Conservation (phyloP, 495 filamentous ascomycete species). For the Amniculicola lignicola region DNA sequence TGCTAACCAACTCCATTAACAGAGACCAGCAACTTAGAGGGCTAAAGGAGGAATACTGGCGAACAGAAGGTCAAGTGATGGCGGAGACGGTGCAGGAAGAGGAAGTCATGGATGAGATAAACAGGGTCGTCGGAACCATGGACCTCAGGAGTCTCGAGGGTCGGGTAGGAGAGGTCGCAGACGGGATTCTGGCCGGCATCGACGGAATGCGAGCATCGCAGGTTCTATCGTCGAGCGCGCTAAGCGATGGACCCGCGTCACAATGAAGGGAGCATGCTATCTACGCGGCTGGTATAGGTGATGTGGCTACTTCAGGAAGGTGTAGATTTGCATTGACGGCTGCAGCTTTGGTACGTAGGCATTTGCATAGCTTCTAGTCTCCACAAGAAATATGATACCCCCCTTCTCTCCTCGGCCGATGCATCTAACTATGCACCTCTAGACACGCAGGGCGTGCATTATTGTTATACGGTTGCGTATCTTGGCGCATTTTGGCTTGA, state of each 20-base stretch:
- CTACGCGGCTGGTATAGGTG: constrained; percentile 9
- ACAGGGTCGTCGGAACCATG: constrained; percentile 48
- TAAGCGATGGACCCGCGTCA: background rate
- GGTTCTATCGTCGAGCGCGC: constrained; percentile 3
- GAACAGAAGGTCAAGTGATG: constrained; percentile 43
- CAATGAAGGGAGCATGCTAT: background rate
- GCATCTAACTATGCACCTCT: too few species aligned
- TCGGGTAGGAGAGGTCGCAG: constrained; percentile 56
- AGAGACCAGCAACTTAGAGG: constrained; percentile 54
- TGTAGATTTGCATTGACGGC: too few species aligned
- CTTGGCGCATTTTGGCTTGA: too few species aligned
- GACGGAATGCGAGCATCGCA: constrained; percentile 17
- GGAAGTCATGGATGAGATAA: constrained; percentile 56
- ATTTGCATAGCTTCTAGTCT: too few species aligned
- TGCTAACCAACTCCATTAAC: constrained; percentile 58
- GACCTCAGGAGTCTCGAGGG: constrained; percentile 51
- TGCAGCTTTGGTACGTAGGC: too few species aligned
- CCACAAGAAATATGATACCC: too few species aligned
- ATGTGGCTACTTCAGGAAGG: background rate
- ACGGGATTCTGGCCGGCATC: constrained; percentile 42
- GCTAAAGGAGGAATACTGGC: constrained; percentile 59
- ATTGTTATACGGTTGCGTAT: too few species aligned
- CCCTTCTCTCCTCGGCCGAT: too few species aligned
- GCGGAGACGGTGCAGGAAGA: constrained; percentile 48
- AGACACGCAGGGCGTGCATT: too few species aligned